Evolutionary conservation across 371 early-diverging fungal genomes (phyloP), one percentile per base, ranked within the genome.

Genomic region (Circinella minor): DNA sequence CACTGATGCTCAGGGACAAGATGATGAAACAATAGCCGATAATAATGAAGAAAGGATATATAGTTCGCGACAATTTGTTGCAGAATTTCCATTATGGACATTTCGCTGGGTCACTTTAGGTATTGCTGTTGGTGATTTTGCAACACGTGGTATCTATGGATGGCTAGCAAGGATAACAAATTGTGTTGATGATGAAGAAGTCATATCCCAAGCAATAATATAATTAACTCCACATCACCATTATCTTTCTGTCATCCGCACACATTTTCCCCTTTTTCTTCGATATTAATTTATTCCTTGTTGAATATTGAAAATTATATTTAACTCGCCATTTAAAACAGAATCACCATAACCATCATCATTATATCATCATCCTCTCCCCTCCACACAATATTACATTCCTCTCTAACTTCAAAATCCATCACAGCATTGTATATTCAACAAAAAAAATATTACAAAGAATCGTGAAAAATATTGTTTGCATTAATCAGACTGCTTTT

Each of bases 41-140:
- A 8, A 51, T 17, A n/a, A 4, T 5, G 49, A 38, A 7, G 61
- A 51, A 34, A 72, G 68, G 43, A 20, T 20, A 36, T 77, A 72
- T 37, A 73, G 65, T 4, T 69, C 77, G 17, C 75, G 72, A 37
- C 86, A 87, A 34, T 89, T 89, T 71, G 67, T 86, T 55, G 80
- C 79, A 14, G 88, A 89, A 70, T 68, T 89, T 36, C 89, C 89
- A 0, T 73, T 89, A 14, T 89, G 88, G 88, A 82, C 81, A 5
- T 60, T 89, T 55, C 79, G 89, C 14, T 89, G 88, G 87, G 79
- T 86, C 10, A 89, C 88, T 6, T 77, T 89, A 8, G 86, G 88
- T 4, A 81, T 89, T 36, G 88, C 89, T 3, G 84, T 89, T 11
- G 83, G 72, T 11, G 87, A 87, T 67, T 80, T 88, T 70, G 77